Conservation (phyloP, 164 flowering plant species). For the Tinospora cordifolia region DNA sequence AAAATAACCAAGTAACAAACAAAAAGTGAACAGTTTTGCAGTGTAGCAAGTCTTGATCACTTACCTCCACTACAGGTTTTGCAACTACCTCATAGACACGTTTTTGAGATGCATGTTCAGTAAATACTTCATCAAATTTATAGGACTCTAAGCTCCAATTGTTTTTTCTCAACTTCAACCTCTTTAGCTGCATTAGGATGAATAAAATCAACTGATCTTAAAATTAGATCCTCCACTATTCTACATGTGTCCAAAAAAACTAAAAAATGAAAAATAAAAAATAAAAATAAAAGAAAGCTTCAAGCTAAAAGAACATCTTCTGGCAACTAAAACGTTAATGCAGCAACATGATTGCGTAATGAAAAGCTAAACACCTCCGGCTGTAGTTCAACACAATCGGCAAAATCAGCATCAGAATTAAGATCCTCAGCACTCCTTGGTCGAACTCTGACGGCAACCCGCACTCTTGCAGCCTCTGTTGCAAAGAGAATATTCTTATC, state of each 20-base stretch:
- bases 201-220: neutral
- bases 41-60: neutral
- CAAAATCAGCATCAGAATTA: slow-evolving; percentile 63
- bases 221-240: neutral
- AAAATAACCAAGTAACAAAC: neutral
- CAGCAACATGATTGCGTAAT: neutral
- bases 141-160: slow-evolving; percentile 86
- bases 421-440: slow-evolving; percentile 73
- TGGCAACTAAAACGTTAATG: too few species aligned
- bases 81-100: slow-evolving; percentile 91
- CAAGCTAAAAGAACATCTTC: too few species aligned
- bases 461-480: slow-evolving; percentile 68
- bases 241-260: neutral
- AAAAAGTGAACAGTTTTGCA: neutral
- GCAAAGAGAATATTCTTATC: neutral
- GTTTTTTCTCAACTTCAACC: slow-evolving; percentile 67
- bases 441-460: slow-evolving; percentile 82
- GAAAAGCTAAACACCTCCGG: slow-evolving; percentile 62
- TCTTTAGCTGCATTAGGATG: slow-evolving; percentile 50
- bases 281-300: neutral
- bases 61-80: slow-evolving; percentile 90
- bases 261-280: too few species aligned
- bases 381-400: slow-evolving; percentile 75
- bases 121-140: slow-evolving; percentile 77
- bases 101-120: slow-evolving; percentile 83